Base-by-base conservation (phyloP, 1,139 yeast species). In the Geotrichum bryndzae region DNA sequence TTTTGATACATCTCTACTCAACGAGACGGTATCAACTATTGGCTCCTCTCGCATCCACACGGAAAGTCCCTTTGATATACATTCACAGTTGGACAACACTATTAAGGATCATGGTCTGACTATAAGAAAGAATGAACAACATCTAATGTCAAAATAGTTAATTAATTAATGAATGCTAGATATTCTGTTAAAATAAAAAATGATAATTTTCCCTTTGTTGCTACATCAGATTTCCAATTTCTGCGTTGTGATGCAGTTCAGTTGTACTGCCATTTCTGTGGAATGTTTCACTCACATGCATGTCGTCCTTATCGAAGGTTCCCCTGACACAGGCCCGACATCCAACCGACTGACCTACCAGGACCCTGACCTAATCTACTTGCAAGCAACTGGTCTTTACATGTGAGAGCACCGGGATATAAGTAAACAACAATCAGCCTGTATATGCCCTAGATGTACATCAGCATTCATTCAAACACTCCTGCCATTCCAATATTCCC, bases 371-470 rank as follows among this genome's bases (percentile, higher is more conserved):
- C 54, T 8, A 23, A 25, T 2, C 11, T 23, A 5, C 13, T 8
- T 8, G 45, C 57, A 5, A 54, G 22, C 13, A 54, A 45, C 13
- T 54, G 51, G 6, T 52, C 57, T 7, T 27, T 48, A 25, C 15
- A 15, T 11, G 57, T 54, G 10, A 29, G 3, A 15, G 57, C 57
- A 25, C 87, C 84, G 0, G 92, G 88, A 69, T 82, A 80, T 68
- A 90, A 80, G 67, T 84, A 79, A 2, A 87, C 77, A 76, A 94
- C 81, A 65, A 86, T 76, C 7, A 87, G 72, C 68, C 87, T 82
- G 65, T 88, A 79, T 48, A 87, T 71, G 7, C 96, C 95, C 71
- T 89, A 91, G 85, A 90, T 86, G 75, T 86, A 92, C 8, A 92
- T 86, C 55, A 91, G 76, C 7, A 84, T 71, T 97, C 97, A 92